Evolutionary conservation across 2,329 filamentous ascomycete genomes (phyloP), one percentile per base, ranked within the genome.

Genomic region (Fusarium secorum): DNA sequence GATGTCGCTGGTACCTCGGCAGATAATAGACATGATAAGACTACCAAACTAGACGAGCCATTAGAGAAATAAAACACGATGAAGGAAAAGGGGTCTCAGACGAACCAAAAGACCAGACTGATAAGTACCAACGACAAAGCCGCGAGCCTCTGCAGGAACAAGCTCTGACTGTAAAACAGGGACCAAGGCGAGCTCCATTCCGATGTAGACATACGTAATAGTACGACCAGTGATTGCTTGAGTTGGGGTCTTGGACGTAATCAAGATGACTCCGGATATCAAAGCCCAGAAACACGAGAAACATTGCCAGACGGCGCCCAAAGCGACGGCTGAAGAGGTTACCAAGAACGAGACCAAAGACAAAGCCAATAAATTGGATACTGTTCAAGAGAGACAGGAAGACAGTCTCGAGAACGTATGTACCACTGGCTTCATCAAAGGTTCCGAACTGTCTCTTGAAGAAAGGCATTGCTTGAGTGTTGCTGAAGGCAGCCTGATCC

Each of bases 371-470:
- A 48, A 78, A 79, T 30, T 77, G 77, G 14, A 81, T 64, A 30
- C 79, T 78, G 62, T 79, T 81, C 60, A 82, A 78, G 11, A 82
- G 72, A 5, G 81, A 83, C 18, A 81, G 70, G 70, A 76, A 81
- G 35, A 72, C 75, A 1, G 80, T 66, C 15, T 74, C 62, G 15
- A 82, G 64, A 2, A 66, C 64, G 49, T 75, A 79, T 10, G 60
- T 66, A 8, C 72, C 66, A 20, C 48, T 53, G 11, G 53, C 53
- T 41, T 58, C 22, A 11, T 76, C 78, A 7, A 44, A 55, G 17
- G 68, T 67, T 22, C 80, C 81, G 59, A 82, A 82, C 39, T 79
- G 74, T 42, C 61, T 68, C 11, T 72, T 72, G 61, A 82, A 83
- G 24, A 79, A 67, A 22, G 75, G 72, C 81, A 83, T 82, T 24